A percentile compares a stretch with the other conserved stretches of the same genome.
phyloP scores from a whole-genome alignment of 2,329 filamentous ascomycete species.

The Aspergillaceae sp. region DNA sequence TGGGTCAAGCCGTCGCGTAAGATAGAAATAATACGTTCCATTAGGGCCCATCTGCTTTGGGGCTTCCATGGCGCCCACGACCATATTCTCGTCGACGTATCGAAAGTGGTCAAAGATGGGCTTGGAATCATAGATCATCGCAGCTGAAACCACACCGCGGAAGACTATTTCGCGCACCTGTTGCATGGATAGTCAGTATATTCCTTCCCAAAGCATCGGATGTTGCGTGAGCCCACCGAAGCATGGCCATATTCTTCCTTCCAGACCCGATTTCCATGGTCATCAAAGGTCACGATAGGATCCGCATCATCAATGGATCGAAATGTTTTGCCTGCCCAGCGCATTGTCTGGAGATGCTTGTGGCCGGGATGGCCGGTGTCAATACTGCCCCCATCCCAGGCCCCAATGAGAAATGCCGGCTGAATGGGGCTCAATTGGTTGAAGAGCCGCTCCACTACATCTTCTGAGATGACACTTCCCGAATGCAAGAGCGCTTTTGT shows the following conservation, averaged over 20 bases:
- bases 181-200: neutral
- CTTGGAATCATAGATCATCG: slow-evolving; percentile 7
- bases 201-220: neutral
- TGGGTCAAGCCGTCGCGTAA: neutral
- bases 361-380: slow-evolving; percentile 5
- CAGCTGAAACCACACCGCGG: slow-evolving; percentile 2
- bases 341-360: slow-evolving; percentile 1
- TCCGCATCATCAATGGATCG: slow-evolving; percentile 2
- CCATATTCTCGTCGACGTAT: slow-evolving; percentile 3
- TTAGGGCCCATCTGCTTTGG: neutral
- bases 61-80: slow-evolving; percentile 5
- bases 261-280: slow-evolving; percentile 1
- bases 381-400: slow-evolving; percentile 6
- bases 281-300: slow-evolving; percentile 3
- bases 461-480: no score
- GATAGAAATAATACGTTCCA: neutral
- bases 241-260: slow-evolving; percentile 1
- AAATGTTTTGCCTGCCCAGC: slow-evolving; percentile 7
- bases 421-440: neutral
- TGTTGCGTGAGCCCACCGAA: neutral
- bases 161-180: slow-evolving; percentile 2
- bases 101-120: slow-evolving; percentile 6
- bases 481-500: no score
- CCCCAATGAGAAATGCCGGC: slow-evolving; percentile 1
- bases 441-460: neutral